Conservation (phyloP, 2,329 filamentous ascomycete genomes). For the Teratosphaeria zuluensis region DNA sequence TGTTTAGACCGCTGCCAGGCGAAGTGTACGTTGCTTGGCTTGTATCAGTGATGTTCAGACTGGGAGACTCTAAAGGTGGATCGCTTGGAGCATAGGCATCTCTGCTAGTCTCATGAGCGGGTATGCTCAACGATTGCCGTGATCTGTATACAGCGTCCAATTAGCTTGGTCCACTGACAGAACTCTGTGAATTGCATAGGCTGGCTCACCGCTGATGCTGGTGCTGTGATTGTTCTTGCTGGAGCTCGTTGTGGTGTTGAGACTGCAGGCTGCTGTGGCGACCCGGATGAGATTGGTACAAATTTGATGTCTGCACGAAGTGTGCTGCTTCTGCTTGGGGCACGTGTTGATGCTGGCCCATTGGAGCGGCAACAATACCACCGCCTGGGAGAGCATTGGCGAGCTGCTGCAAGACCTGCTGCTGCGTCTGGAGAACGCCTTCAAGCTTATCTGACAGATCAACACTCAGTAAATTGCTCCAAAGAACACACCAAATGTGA, state of each 20-base stretch:
- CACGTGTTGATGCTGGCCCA: slow-evolving; percentile 28
- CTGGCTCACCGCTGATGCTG: slow-evolving; percentile 6
- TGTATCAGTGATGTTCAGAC: slow-evolving; percentile 40
- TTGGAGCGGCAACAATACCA: slow-evolving; percentile 7
- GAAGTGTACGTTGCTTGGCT: slow-evolving; percentile 2
- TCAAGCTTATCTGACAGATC: slow-evolving; percentile 35
- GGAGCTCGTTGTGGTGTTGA: slow-evolving; percentile 9
- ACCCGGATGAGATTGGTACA: slow-evolving; percentile 11
- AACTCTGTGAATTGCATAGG: neutral
- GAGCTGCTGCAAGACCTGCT: slow-evolving; percentile 37
- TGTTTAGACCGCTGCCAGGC: slow-evolving; percentile 11
- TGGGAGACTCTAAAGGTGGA: slow-evolving; percentile 48
- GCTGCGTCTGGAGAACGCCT: slow-evolving; percentile 34
- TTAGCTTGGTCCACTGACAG: neutral
- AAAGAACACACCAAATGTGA: neutral
- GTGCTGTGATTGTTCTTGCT: slow-evolving; percentile 13
- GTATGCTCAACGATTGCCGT: slow-evolving; percentile 11
- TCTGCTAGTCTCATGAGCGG: slow-evolving; percentile 5
- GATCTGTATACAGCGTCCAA: slow-evolving; percentile 1
- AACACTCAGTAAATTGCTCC: neutral
- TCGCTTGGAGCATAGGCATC: slow-evolving; percentile 24
- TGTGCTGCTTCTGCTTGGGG: slow-evolving; percentile 36
- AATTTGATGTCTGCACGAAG: slow-evolving; percentile 36
- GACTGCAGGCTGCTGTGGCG: neutral
- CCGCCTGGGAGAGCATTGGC: slow-evolving; percentile 15